Percentiles rank a stretch among this genome's conserved stretches.
Evolutionary conservation across 352 stramenopile species (phyloP).

Genomic region (Globisporangium emineosum): DNA sequence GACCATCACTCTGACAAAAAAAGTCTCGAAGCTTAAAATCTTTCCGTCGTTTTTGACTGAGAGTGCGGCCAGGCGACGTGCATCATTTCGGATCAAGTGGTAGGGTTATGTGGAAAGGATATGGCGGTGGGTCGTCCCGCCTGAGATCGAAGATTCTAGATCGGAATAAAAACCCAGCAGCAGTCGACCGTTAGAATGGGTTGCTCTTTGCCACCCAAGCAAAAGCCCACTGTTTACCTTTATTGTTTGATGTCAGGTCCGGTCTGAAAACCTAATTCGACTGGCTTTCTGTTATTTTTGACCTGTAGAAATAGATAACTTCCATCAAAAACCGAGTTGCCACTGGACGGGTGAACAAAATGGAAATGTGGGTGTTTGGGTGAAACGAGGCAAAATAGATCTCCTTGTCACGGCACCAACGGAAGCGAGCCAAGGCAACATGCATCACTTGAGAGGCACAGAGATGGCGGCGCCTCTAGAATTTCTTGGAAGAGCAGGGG

Average conservation of each 20-base stretch:
- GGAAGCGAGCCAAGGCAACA: not conserved
- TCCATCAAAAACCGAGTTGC: not conserved
- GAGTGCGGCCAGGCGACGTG: conserved; percentile 25
- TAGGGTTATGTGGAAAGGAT: not conserved
- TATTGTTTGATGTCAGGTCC: not conserved
- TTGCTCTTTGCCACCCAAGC: not conserved
- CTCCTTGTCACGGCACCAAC: not conserved
- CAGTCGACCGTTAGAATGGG: not conserved
- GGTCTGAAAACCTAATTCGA: conserved; percentile 2
- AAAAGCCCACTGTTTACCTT: not conserved
- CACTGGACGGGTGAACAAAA: not conserved
- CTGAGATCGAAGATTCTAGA: conserved; percentile 70
- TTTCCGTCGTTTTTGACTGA: conserved; percentile 23
- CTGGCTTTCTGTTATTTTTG: not conserved
- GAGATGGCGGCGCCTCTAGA: not conserved
- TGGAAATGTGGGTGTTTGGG: not conserved
- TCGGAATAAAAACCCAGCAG: conserved; percentile 7
- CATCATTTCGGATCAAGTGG: not conserved
- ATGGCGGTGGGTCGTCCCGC: conserved; percentile 20
- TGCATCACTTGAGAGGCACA: not conserved
- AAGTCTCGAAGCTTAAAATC: conserved; percentile 31
- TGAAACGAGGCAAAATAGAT: not conserved
- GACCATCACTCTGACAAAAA: conserved; percentile 22
- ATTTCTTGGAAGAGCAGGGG: not conserved
- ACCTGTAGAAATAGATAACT: not conserved